Evolutionary conservation across 2,329 filamentous ascomycete species (phyloP), one percentile per base, ranked within the genome.

Genomic region (Ophiostoma sp.): DNA sequence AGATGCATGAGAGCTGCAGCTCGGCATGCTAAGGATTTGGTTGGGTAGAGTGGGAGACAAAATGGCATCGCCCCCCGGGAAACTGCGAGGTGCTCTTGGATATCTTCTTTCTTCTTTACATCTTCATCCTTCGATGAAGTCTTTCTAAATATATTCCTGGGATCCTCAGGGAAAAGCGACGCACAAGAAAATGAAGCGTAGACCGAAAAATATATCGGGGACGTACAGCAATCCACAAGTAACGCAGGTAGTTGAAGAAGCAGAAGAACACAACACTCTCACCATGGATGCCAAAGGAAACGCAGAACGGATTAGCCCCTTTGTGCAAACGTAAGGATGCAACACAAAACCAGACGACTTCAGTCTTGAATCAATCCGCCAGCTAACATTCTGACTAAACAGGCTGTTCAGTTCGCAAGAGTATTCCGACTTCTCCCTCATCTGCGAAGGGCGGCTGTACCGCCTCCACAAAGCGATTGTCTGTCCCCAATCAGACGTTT

Each of bases 391-490:
- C 27, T 27, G 27, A 27, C 27, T 27, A 4, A n/a, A 5, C 12
- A 65, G 67, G 16, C 63, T 68, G 16, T 62, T 40, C 40, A 16
- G 7, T 1, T 45, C 47, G 5, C 42, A 40, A 8, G 63, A 65
- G 41, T 69, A 52, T 18, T 62, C 63, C 4, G 66, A 69, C 40
- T 63, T 68, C 36, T 38, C 52, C 11, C 27, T 66, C 7, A 40
- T n/a, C 8, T 66, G 64, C 45, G 12, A 36, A 14, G 64, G 14
- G 3, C 9, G 45, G 6, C 18, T 1, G 9, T 68, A 66, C n/a
- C 42, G 40, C 16, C 18, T 68, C 8, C 67, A 68, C 58, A 65
- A 58, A 14, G 36, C 45, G 5, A 64, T 68, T 16, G 64, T 68
- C 27, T 66, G 67, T 12, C 38, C 67, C 11, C 67, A 45, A 11